Evolutionary conservation across 2,329 filamentous ascomycete genomes (phyloP), one percentile per base, ranked within the genome.

Genomic region (Phyllosticta paracitricarpa): DNA sequence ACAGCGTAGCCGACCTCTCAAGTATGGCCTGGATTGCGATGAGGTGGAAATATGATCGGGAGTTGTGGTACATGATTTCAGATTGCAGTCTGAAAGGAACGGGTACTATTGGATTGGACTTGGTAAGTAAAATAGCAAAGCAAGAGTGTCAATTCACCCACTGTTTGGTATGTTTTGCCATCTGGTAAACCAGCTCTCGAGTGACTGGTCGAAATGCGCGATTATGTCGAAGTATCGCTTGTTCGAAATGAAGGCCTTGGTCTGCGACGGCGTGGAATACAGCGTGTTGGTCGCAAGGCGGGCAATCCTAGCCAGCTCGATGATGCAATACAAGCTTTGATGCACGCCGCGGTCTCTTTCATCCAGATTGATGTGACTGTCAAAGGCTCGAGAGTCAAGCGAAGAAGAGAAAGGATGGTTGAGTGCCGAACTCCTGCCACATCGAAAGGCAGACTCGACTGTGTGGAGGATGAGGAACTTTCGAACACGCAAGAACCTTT

Each of bases 11-110:
- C 25, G 58, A 61, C 26, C 58, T 61, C 25, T 61, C 58, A 28
- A 61, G 51, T 14, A 61, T 61, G 19, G 58, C 58, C 52, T 61
- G 58, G 25, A 61, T 48, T 3, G 54, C 58, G 22, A 61, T 61
- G n/a, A 61, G 40, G 28, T 61, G 58, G 7, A 61, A 52, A 22
- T 56, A 56, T 6, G 54, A 56, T 14, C 58, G 58, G 17, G 30
- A 17, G 19, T 35, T 52, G 7, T 61, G 35, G 4, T n/a, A 56
- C 58, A 61, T 61, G 7, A 61, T 61, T 12, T 61, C 54, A 24
- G 26, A 35, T 17, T 52, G 54, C 22, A 26, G 12, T n/a, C 40
- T 56, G 8, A 61, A 56, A 22, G 40, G 10, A 7, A 51, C 8
- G 17, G 57, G 40, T 6, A 51, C 40, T 52, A 54, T 22, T 22